Evolutionary conservation across 2,329 filamentous ascomycete genomes (phyloP), one percentile per base, ranked within the genome.

Genomic region (Hypoxylon sp.): DNA sequence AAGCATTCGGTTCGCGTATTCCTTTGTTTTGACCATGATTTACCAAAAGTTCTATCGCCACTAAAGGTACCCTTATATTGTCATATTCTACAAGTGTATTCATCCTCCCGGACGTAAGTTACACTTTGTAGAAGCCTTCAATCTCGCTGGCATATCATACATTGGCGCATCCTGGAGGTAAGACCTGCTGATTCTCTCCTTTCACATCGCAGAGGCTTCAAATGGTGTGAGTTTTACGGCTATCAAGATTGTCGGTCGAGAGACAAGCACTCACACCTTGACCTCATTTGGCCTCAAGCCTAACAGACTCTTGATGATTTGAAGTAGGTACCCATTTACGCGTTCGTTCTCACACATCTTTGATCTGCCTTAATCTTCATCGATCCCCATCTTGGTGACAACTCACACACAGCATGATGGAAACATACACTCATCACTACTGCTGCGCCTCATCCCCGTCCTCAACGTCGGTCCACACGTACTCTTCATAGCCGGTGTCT

Each of bases 1-100:
- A 66, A 67, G 73, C 66, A 73, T 53, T 71, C 59, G 57, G 26
- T 64, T 31, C 54, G 37, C 39, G 22, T 35, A 39, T 39, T 63
- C 44, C 35, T 61, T 57, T 55, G 39, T 63, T 61, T 31, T 10
- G 24, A 47, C 29, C 17, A 26, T 47, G 35, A 19, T 24, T n/a
- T 29, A 26, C 29, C 31, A 46, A 50, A 47, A 44, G 53, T 53
- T 26, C 35, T 11, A 31, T 29, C 19, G 13, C 31, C 11, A 13
- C 37, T 44, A 31, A 13, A 47, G 51, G 37, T n/a, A 37, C 42
- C 11, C 29, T 31, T 24, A 48, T 39, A 46, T 39, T 24, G 35
- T 6, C 26, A 26, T 58, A 29, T 53, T 24, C 22, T 47, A 39
- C 8, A 33, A 17, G 33, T 39, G 31, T 55, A 26, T 24, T 26